Evolutionary conservation across 2,329 filamentous ascomycete genomes (phyloP).

Genomic region (Anthostomella pinea): DNA sequence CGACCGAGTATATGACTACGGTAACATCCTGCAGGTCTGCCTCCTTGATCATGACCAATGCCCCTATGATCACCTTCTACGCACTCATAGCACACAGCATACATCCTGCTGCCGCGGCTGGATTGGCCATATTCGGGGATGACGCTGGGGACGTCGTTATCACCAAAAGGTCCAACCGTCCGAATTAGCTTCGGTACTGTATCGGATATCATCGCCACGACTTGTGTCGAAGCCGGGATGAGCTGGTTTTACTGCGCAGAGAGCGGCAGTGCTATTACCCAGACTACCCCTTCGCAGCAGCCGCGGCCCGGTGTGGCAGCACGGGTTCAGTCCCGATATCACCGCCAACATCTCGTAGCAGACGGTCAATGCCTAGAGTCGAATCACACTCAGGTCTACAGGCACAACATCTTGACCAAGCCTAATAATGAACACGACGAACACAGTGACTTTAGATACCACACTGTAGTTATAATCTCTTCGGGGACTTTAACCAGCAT

Average conservation of each 20-base stretch:
- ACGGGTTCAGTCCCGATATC: background rate
- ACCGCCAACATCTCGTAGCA: background rate
- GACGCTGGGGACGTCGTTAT: background rate
- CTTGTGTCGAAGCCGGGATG: background rate
- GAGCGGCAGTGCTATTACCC: background rate
- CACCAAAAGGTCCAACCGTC: background rate
- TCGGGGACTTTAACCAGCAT: too few species aligned
- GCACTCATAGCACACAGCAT: background rate
- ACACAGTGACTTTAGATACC: too few species aligned
- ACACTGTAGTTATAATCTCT: too few species aligned
- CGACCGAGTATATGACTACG: background rate
- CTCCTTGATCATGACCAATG: background rate
- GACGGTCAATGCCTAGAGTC: too few species aligned
- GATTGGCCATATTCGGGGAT: background rate
- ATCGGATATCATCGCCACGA: background rate
- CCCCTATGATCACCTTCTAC: conserved; percentile 1
- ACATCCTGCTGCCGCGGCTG: background rate
- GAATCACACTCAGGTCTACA: too few species aligned
- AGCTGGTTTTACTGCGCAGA: background rate
- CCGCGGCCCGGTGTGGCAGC: background rate
- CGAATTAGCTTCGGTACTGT: background rate
- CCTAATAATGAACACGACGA: too few species aligned
- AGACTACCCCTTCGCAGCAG: background rate
- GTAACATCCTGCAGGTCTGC: background rate
- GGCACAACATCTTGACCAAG: too few species aligned